A percentile compares a stretch with the other conserved stretches of the same genome.
phyloP scores from a whole-genome alignment of 2,329 filamentous ascomycete species.

The Fusarium sterilihyphosum region DNA sequence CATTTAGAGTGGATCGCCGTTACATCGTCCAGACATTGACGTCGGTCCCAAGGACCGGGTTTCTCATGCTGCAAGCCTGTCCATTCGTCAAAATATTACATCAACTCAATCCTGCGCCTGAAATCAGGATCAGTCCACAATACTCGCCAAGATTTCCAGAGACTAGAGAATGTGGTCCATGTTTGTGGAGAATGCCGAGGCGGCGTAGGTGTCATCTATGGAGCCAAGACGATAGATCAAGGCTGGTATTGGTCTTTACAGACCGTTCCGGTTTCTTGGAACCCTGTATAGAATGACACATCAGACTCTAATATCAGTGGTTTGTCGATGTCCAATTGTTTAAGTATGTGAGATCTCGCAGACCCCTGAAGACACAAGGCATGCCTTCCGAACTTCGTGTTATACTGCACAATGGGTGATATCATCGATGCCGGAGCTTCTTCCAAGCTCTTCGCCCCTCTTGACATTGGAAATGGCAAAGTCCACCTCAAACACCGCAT shows the following conservation, averaged over 20 bases:
- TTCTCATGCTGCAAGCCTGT: neutral
- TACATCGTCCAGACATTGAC: neutral
- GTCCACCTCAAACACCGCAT: conserved; percentile 62
- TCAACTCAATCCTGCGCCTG: conserved; percentile 13
- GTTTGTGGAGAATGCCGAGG: neutral
- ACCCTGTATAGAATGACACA: neutral
- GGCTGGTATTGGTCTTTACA: neutral
- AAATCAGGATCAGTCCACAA: neutral
- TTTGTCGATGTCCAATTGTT: neutral
- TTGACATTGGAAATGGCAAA: conserved; percentile 53
- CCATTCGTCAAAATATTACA: neutral
- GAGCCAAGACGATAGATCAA: neutral
- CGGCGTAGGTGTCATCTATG: neutral
- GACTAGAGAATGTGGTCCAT: neutral
- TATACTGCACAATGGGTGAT: conserved; percentile 22
- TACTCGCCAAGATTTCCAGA: neutral
- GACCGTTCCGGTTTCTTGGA: neutral
- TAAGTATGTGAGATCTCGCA: neutral
- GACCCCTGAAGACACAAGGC: neutral
- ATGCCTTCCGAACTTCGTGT: neutral
- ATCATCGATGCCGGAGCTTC: conserved; percentile 3
- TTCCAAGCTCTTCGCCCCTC: conserved; percentile 46
- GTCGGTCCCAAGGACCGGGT: neutral
- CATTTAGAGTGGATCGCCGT: neutral
- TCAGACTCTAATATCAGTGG: neutral